Evolutionary conservation across 331 rosid genomes (phyloP).

Genomic region (Telfairia occidentalis): DNA sequence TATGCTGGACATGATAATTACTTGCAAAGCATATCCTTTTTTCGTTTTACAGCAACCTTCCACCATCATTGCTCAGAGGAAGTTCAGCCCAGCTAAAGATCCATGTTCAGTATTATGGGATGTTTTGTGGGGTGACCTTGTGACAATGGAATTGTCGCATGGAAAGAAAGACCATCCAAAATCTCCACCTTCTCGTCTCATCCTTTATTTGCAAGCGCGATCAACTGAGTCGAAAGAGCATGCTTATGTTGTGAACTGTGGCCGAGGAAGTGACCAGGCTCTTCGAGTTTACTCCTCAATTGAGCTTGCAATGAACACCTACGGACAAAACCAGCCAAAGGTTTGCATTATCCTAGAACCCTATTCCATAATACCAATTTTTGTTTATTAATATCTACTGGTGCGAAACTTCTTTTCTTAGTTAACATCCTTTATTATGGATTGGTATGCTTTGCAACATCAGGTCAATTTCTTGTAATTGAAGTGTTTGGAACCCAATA

Average conservation of each 20-base stretch:
- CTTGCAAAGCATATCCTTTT: background rate
- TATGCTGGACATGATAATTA: background rate
- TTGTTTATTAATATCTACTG: background rate
- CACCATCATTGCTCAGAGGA: constrained; percentile 72
- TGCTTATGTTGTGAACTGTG: constrained; percentile 51
- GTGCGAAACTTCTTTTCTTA: background rate
- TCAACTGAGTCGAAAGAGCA: constrained; percentile 59
- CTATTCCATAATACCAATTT: background rate
- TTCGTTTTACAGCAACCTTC: constrained; percentile 79
- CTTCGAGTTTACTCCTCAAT: constrained; percentile 69
- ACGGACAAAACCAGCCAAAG: constrained; percentile 57
- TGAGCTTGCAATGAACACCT: constrained; percentile 56
- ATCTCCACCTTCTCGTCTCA: constrained; percentile 53
- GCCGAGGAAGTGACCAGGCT: constrained; percentile 51
- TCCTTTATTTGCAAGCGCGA: constrained; percentile 52
- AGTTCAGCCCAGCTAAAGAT: constrained; percentile 90
- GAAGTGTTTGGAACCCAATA: background rate
- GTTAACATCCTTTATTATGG: background rate
- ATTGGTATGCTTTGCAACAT: background rate
- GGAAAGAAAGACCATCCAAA: constrained; percentile 73
- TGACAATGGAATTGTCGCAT: constrained; percentile 55
- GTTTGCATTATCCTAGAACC: constrained; percentile 25
- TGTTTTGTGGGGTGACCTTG: constrained; percentile 71
- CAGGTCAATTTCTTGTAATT: background rate
- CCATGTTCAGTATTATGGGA: constrained; percentile 94